Conservation (phyloP, 208 protist genomes). For the Porcisia deanei region DNA sequence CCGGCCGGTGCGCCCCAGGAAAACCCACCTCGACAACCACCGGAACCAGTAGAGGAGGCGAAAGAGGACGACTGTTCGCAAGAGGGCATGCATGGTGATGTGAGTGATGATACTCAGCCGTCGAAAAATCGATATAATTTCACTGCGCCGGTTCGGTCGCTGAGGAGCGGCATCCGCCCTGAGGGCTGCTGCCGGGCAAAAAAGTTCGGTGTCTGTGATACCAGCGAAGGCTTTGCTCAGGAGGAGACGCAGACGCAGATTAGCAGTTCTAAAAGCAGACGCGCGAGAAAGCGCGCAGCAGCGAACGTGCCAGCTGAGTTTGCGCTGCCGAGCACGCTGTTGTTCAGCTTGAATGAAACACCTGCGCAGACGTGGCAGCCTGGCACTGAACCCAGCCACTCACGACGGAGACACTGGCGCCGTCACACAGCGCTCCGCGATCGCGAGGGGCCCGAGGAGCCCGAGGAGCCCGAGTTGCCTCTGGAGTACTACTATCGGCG, state of each 20-base stretch:
- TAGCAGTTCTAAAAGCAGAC: not conserved
- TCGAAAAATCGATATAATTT: not conserved
- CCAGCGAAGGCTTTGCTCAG: not conserved
- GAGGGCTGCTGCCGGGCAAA: not conserved
- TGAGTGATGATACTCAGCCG: not conserved
- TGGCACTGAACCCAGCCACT: not conserved
- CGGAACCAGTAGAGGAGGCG: not conserved
- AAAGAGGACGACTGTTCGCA: not conserved
- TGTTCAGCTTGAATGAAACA: constrained; percentile 2
- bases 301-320: constrained; percentile 1
- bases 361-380: constrained; percentile 4
- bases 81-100: not conserved
- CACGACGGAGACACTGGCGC: not conserved
- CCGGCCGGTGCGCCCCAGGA: not conserved
- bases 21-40: not conserved
- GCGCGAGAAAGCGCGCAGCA: not conserved
- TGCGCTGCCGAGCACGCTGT: constrained; percentile 14
- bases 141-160: not conserved
- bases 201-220: not conserved
- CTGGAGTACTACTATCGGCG: constrained; percentile 32
- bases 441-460: not conserved
- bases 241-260: not conserved
- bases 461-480: constrained; percentile 15
- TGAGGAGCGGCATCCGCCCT: not conserved
- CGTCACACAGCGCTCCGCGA: not conserved